Evolutionary conservation across 192 early-diverging fungal species (phyloP), one percentile per base, ranked within the genome.

Genomic region (Entophlyctis helioformis): DNA sequence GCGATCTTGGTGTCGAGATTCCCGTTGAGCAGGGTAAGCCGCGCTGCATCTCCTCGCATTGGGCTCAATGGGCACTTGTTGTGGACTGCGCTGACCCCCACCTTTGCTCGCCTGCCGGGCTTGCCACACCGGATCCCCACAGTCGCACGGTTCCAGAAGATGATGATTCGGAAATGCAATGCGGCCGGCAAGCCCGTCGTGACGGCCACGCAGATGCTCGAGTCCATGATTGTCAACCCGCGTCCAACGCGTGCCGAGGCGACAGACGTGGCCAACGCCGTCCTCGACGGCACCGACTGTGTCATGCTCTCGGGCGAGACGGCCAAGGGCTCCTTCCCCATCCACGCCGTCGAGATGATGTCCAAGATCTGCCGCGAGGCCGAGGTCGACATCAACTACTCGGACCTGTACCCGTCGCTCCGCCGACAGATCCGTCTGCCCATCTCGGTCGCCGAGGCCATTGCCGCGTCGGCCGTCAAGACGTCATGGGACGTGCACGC

Each of bases 271-370:
- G 91, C 95, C 32, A 98, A 98, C 66, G 95, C 95, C 44, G 80
- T 98, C 16, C 65, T 95, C 58, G 95, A 98, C 57, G 95, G 95
- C 44, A 85, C 89, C 33, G 95, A 98, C 74, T 93, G 89, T 60
- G 95, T 98, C 50, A 98, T 98, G 95, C 69, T 98, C 37, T 92
- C 89, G 37, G 94, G 94, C 41, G 94, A 98, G 68, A 96, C 91
- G 2, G 94, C 94, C 48, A 96, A 95, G 72, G 94, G 94, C 10
- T 57, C 70, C 34, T 91, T 91, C 67, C 94, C 94, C 27, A 64
- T 88, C 48, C 74, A 85, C 56, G 85, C 94, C 22, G 87, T 98
- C 36, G 64, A 76, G 37, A 96, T 91, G 77, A 98, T 98, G 92
- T 69, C 86, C 63, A 79, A 85, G 50, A 91, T 94, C 47, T 85